Base-by-base conservation (phyloP, 768 basidiomycete species). In the Mycena galericulata region DNA sequence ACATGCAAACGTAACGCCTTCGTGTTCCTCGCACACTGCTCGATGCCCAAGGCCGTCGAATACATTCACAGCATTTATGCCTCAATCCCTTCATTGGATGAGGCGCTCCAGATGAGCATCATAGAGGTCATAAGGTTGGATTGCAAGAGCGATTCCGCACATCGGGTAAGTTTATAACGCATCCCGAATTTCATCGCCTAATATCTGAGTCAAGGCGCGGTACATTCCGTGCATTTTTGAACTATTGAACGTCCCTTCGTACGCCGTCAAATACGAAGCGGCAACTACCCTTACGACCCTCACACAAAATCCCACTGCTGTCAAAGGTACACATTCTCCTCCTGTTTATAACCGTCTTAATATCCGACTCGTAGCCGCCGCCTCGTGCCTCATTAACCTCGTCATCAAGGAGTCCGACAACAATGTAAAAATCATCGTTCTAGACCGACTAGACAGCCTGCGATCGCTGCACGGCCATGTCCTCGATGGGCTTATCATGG, bases 1-100 rank as follows among this genome's bases (percentile, higher is more conserved):
- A 97, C 95, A 4, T 99, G 97, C 84, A 96, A 97, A 77, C 91
- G 97, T 12, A 98, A 99, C 76, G 97, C 97, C 10, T 98, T 99
- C 78, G 95, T 97, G 47, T 96, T 97, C 79, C 89, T 99, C 34
- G 90, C 95, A 46, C 84, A 91, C 71, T 92, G 90, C 67, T 89
- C 96, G 4, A 95, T 97, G 85, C 87, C 90, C 0, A 95, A 92
- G 75, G 98, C 97, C 1, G 94, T 96, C 68, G 93, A 98, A 74
- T 98, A 96, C 81, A 89, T 98, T 71, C 81, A 94, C 73, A 89
- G 87, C 73, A 89, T 96, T 55, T 93, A 94, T 76, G 97, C 98
- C 75, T 87, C 90, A 54, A 90, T 99, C 62, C 83, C 89, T 4
- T 82, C 85, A 17, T 83, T 98, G 81, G 97, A 99, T 72, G 97